Percentiles rank a stretch among this genome's conserved stretches.
These are phyloP conservation scores for Pythium utonaiense DNA, from an alignment of 352 stramenopile genomes.

Conservation along the genomic window DNA sequence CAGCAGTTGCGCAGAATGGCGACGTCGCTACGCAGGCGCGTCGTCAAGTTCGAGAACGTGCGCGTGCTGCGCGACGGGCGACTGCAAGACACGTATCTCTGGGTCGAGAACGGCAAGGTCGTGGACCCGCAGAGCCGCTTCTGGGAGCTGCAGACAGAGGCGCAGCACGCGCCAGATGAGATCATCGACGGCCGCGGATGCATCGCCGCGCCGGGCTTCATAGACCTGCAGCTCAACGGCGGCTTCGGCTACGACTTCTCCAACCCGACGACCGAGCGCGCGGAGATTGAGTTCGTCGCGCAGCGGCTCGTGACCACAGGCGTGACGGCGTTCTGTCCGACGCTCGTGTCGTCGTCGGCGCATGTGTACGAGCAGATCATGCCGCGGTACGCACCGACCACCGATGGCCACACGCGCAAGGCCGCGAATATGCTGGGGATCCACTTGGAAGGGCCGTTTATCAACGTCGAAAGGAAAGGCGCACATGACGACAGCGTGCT, in stretches of 20 bases:
- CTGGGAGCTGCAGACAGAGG: slow-evolving; percentile 30
- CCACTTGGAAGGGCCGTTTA: slow-evolving; percentile 90
- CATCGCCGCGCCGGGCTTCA: slow-evolving; percentile 82
- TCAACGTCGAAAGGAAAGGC: slow-evolving; percentile 72
- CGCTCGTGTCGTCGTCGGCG: slow-evolving; percentile 72
- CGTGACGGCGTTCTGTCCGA: slow-evolving; percentile 88
- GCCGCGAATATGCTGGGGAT: slow-evolving; percentile 77
- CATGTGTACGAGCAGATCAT: slow-evolving; percentile 61
- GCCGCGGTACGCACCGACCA: slow-evolving; percentile 40
- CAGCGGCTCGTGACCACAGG: slow-evolving; percentile 55
- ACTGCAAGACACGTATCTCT: slow-evolving; percentile 39
- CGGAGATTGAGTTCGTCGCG: slow-evolving; percentile 47
- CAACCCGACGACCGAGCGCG: slow-evolving; percentile 33
- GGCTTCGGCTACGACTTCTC: slow-evolving; percentile 88
- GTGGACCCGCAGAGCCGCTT: slow-evolving; percentile 53
- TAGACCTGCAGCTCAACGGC: slow-evolving; percentile 90
- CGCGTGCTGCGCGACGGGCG: slow-evolving; percentile 44
- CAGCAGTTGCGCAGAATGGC: no score
- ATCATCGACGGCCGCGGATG: slow-evolving; percentile 64
- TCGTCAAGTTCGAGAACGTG: slow-evolving; percentile 61
- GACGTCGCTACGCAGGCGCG: not conserved
- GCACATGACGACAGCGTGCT: slow-evolving; percentile 74
- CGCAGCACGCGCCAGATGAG: slow-evolving; percentile 37
- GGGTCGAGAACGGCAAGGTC: slow-evolving; percentile 52
- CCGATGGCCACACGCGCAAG: slow-evolving; percentile 25